These are phyloP conservation scores for Eimeria necatrix DNA, from an alignment of 169 alveolate genomes.

Conservation along the genomic window DNA sequence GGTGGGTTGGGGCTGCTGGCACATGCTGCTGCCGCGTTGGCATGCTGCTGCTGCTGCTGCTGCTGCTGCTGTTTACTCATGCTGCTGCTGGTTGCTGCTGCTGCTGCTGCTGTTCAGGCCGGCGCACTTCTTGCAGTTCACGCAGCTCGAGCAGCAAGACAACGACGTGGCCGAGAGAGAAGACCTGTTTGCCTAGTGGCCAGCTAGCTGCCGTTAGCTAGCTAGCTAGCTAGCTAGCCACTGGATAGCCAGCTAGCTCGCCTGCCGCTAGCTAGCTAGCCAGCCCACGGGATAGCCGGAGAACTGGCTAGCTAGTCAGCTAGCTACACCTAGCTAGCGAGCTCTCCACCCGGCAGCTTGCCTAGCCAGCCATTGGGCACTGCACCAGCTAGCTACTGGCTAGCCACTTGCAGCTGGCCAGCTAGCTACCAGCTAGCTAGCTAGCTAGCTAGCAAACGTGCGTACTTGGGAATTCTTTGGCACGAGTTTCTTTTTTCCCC, in stretches of 20 bases:
- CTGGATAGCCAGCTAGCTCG: not conserved
- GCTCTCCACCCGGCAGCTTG: not conserved
- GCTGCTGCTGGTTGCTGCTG: not conserved
- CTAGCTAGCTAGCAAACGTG: too few species aligned
- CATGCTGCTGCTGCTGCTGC: too few species aligned
- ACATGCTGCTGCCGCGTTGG: too few species aligned
- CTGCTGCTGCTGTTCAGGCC: conserved; percentile 69
- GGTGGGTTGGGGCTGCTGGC: too few species aligned
- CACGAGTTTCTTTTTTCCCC: not conserved
- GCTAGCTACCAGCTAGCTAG: too few species aligned
- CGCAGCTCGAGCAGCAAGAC: conserved; percentile 84
- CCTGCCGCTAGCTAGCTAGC: not conserved
- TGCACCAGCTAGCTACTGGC: not conserved
- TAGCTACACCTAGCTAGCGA: not conserved
- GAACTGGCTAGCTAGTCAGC: not conserved
- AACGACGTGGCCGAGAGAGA: conserved; percentile 84
- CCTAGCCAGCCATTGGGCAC: not conserved
- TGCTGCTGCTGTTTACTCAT: not conserved
- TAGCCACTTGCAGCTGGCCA: not conserved
- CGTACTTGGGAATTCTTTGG: not conserved
- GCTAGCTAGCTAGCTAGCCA: not conserved
- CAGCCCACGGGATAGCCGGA: too few species aligned
- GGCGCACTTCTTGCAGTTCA: conserved; percentile 87
- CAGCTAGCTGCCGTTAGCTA: not conserved
- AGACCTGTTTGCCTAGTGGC: conserved; percentile 81